Percentiles rank a stretch among this genome's conserved stretches.
Evolutionary conservation across 2,329 filamentous ascomycete species (phyloP).

Genomic region (Helicocarpus griseus): DNA sequence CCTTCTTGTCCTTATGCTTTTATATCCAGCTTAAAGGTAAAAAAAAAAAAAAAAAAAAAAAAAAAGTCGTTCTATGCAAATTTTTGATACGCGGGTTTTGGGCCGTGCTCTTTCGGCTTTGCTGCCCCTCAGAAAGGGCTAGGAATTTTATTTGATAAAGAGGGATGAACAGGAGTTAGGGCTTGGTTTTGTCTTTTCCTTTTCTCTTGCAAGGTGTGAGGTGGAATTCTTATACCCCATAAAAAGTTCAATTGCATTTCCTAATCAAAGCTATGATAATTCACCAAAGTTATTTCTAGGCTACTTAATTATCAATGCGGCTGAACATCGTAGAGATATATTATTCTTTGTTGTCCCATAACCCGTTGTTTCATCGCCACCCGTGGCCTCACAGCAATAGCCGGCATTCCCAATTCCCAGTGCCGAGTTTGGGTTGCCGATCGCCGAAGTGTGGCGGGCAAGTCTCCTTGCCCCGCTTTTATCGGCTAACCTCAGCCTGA

Average conservation of each 20-base stretch:
- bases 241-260: too few species aligned
- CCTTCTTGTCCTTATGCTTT: too few species aligned
- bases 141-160: background rate
- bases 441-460: background rate
- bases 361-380: background rate
- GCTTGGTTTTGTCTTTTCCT: background rate
- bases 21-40: too few species aligned
- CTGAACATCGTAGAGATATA: too few species aligned
- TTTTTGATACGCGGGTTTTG: background rate
- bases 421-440: background rate
- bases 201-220: background rate
- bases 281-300: background rate
- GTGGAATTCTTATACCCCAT: background rate
- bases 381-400: background rate
- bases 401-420: background rate
- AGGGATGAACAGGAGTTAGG: constrained; percentile 1
- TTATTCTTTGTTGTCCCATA: too few species aligned
- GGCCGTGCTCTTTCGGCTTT: background rate
- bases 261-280: too few species aligned
- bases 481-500: background rate
- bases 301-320: too few species aligned
- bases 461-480: background rate
- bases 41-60: too few species aligned
- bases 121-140: too few species aligned
- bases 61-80: background rate